Evolutionary conservation across 805 yeast species (phyloP).

Genomic region (Candida anglica): DNA sequence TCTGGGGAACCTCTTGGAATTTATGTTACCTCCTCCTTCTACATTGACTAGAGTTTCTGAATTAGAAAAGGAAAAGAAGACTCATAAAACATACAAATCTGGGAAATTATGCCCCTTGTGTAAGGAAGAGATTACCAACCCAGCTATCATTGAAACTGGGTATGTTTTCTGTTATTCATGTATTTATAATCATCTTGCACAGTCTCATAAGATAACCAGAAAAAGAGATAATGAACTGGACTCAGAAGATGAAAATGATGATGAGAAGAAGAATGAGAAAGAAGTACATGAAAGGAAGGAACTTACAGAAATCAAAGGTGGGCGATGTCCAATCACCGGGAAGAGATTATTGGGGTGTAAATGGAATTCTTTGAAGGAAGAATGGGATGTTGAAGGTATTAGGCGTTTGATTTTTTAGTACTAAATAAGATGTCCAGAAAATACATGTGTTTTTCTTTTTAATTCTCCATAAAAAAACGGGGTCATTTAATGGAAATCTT

Average conservation of each 20-base stretch:
- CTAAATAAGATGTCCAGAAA: not conserved
- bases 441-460: no score
- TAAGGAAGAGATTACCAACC: slow-evolving; percentile 58
- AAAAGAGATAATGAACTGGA: slow-evolving; percentile 13
- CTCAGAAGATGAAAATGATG: slow-evolving; percentile 13
- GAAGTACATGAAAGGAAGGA: slow-evolving; percentile 8
- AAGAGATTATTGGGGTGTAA: slow-evolving; percentile 67
- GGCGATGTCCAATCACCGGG: slow-evolving; percentile 83
- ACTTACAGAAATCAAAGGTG: slow-evolving; percentile 45
- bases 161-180: slow-evolving; percentile 87
- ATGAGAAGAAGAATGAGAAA: slow-evolving; percentile 8
- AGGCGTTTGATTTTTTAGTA: slow-evolving; percentile 64
- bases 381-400: slow-evolving; percentile 73
- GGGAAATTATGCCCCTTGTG: slow-evolving; percentile 66
- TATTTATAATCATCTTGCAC: slow-evolving; percentile 60
- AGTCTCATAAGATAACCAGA: slow-evolving; percentile 33
- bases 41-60: slow-evolving; percentile 14
- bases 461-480: no score
- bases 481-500: no score
- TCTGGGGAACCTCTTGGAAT: slow-evolving; percentile 42
- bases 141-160: slow-evolving; percentile 89
- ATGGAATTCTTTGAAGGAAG: slow-evolving; percentile 51
- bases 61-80: slow-evolving; percentile 10
- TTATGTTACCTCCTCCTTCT: slow-evolving; percentile 47
- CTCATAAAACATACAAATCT: slow-evolving; percentile 21